These are phyloP conservation scores for Metschnikowia drakensbergensis DNA, from an alignment of 805 yeast genomes.

Conservation along the genomic window DNA sequence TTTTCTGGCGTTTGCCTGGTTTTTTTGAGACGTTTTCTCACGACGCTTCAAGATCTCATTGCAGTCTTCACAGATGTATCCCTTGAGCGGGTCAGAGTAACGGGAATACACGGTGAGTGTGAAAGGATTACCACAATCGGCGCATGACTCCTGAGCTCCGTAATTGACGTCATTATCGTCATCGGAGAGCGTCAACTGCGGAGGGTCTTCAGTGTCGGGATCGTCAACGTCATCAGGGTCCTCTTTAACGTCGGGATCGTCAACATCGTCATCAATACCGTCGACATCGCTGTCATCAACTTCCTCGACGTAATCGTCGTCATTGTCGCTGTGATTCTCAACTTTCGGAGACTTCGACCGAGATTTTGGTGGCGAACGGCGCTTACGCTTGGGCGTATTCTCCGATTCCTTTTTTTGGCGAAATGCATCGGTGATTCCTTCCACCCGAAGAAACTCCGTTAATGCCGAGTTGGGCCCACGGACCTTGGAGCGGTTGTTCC, in stretches of 20 bases:
- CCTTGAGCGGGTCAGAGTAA: conserved; percentile 46
- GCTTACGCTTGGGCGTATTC: conserved; percentile 29
- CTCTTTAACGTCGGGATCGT: background rate
- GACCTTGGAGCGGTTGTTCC: conserved; percentile 21
- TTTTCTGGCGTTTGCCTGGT: conserved; percentile 63
- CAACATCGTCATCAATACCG: background rate
- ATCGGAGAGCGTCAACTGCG: conserved; percentile 8
- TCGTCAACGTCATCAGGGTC: background rate
- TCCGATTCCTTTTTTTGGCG: conserved; percentile 35
- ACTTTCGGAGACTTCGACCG: conserved; percentile 2
- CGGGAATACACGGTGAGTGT: conserved; percentile 65
- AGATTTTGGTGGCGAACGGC: background rate
- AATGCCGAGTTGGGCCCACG: conserved; percentile 80
- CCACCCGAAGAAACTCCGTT: conserved; percentile 81
- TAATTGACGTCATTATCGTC: conserved; percentile 22
- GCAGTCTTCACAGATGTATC: conserved; percentile 66
- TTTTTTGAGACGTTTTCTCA: conserved; percentile 45
- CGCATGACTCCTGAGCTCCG: conserved; percentile 59
- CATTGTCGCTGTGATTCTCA: conserved; percentile 4
- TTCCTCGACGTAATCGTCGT: conserved; percentile 5
- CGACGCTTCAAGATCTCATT: conserved; percentile 39
- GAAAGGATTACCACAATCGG: conserved; percentile 58
- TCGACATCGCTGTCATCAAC: conserved; percentile 9
- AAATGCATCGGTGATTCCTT: conserved; percentile 84
- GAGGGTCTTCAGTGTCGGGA: background rate